Base-by-base conservation (phyloP, 371 early-diverging fungal species). In the Smittium culicis region DNA sequence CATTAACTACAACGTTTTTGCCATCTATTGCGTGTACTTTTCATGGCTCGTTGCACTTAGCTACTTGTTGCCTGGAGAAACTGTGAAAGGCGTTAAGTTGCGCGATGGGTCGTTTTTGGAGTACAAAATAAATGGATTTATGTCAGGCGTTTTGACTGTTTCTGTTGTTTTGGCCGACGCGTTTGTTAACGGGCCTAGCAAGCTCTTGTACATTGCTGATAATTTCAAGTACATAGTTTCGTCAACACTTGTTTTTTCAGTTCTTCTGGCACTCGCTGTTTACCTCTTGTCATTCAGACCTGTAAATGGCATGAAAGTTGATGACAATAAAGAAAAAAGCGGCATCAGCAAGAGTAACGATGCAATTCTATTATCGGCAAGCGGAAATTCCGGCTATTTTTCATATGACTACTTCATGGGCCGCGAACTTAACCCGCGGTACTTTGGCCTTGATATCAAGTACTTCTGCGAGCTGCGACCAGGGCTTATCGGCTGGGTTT, bases 371-470 rank as follows among this genome's bases (percentile, higher is more conserved):
- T 77, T 94, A 33, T 85, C 94, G 0, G 73, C 83, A 8, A 91
- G 90, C 29, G 97, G 95, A n/a, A 94, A 94, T 80, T 87, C 91
- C 17, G 92, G 93, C 54, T 88, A 82, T 55, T 75, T 90, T 20
- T 89, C 90, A 11, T 93, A 96, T 78, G 94, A 96, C 84, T 91
- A 87, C 69, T 86, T 88, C 74, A 83, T 91, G 68, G 91, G 91
- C 56, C 84, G 89, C 56, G 88, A 89, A 67, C 78, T 91, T 66
- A 94, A 94, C 81, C 97, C 95, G 67, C 86, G 93, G 59, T 77
- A 71, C 45, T 73, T 69, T 31, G 68, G 79, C 5, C 85, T 94
- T 64, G 95, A 96, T 72, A 77, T 94, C 79, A 96, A 96, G 80
- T 91, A 87, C 77, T 89, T 95, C 70, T 84, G 85, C 54, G 95